Evolutionary conservation across 2,329 filamentous ascomycete species (phyloP).

Genomic region (Plectosphaerella plurivora): DNA sequence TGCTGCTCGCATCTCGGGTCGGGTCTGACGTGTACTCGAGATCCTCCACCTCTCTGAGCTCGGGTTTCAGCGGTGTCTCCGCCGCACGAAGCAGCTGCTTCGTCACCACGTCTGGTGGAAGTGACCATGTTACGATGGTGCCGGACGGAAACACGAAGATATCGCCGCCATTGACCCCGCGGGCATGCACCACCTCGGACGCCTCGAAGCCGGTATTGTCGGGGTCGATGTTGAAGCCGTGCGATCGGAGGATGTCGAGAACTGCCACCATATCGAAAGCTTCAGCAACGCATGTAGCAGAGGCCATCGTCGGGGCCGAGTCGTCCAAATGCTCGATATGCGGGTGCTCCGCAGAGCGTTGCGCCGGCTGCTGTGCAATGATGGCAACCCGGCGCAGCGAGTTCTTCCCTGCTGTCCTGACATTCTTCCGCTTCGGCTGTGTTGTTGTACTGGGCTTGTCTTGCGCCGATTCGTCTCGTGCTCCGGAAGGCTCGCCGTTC

Average conservation of each 20-base stretch:
- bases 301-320: constrained; percentile 37
- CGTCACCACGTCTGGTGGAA: constrained; percentile 72
- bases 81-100: constrained; percentile 72
- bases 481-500: constrained; percentile 23
- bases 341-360: constrained; percentile 36
- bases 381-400: constrained; percentile 82
- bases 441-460: constrained; percentile 9
- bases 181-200: constrained; percentile 59
- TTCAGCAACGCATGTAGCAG: constrained; percentile 59
- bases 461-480: constrained; percentile 2
- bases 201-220: constrained; percentile 57
- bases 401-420: constrained; percentile 51
- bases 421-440: constrained; percentile 39
- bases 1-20: constrained; percentile 65
- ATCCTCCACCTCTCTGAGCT: constrained; percentile 78
- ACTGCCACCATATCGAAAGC: constrained; percentile 61
- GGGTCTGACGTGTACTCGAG: constrained; percentile 81
- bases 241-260: constrained; percentile 49
- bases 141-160: constrained; percentile 95
- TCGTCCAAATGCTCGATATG: constrained; percentile 17
- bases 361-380: constrained; percentile 65
- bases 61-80: constrained; percentile 63
- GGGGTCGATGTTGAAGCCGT: constrained; percentile 59
- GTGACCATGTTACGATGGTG: constrained; percentile 87
- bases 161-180: constrained; percentile 66